Evolutionary conservation across 1,284 basidiomycete species (phyloP).

Genomic region (Macrocystidia cucumis): DNA sequence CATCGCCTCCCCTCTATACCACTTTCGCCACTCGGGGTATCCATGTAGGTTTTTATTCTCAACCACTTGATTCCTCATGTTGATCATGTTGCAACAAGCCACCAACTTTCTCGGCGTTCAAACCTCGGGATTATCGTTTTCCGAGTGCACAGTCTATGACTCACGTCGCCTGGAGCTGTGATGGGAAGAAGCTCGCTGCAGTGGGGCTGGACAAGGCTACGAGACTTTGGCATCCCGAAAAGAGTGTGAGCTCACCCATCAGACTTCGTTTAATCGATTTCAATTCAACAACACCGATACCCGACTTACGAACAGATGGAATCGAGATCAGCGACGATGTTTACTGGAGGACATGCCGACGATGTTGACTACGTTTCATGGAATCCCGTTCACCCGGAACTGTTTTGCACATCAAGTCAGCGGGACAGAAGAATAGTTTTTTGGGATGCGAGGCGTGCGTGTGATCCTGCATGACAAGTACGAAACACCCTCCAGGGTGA

Average conservation of each 20-base stretch:
- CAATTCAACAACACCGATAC: not conserved
- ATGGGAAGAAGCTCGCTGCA: slow-evolving; percentile 69
- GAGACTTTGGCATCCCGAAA: slow-evolving; percentile 69
- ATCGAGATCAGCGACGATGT: slow-evolving; percentile 49
- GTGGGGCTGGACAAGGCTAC: slow-evolving; percentile 73
- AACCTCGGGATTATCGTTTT: slow-evolving; percentile 67
- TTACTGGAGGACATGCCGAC: slow-evolving; percentile 61
- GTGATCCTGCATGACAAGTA: not conserved
- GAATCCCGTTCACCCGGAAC: slow-evolving; percentile 75
- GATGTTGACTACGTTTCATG: slow-evolving; percentile 72
- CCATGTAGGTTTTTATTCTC: slow-evolving; percentile 46
- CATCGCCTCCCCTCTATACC: slow-evolving; percentile 64
- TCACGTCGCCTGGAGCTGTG: slow-evolving; percentile 76
- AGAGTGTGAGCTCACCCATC: slow-evolving; percentile 44
- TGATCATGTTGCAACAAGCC: slow-evolving; percentile 33
- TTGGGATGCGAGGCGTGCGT: slow-evolving; percentile 77
- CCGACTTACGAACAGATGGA: slow-evolving; percentile 50
- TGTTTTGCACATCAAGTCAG: slow-evolving; percentile 71
- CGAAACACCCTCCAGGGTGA: too few species aligned
- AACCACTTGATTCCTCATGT: slow-evolving; percentile 14
- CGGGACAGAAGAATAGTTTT: slow-evolving; percentile 68
- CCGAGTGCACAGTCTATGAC: slow-evolving; percentile 56
- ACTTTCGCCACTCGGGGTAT: slow-evolving; percentile 61
- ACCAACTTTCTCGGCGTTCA: slow-evolving; percentile 70
- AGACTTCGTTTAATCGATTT: not conserved